Percentiles rank a stretch among this genome's conserved stretches.
Conservation (phyloP, 176 grass and related monocot species). For the Zizania latifolia region DNA sequence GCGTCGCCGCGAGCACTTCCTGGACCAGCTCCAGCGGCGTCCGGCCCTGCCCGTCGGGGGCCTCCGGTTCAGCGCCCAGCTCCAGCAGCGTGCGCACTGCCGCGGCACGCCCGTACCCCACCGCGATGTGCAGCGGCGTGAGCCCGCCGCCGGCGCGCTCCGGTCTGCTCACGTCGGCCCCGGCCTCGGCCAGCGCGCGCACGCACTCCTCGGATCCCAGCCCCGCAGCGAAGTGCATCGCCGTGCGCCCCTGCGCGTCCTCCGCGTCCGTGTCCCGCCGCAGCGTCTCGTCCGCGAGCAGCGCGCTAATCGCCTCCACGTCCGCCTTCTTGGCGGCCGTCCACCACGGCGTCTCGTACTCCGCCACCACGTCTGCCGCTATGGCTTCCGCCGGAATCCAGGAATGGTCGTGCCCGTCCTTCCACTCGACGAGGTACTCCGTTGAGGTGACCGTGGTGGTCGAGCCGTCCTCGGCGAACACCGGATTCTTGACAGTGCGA, state of each 20-base stretch:
- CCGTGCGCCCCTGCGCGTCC: constrained; percentile 75
- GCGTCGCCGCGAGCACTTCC: constrained; percentile 60
- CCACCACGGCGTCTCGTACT: constrained; percentile 90
- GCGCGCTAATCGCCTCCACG: constrained; percentile 33
- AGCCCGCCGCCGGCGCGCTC: constrained; percentile 69
- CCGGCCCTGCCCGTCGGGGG: constrained; percentile 52
- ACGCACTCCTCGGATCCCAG: constrained; percentile 83
- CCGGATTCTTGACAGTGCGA: constrained; percentile 50
- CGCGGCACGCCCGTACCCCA: constrained; percentile 57
- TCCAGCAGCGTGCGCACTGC: constrained; percentile 59
- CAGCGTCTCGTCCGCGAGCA: constrained; percentile 54
- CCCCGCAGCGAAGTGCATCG: constrained; percentile 75
- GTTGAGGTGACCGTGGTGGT: constrained; percentile 37
- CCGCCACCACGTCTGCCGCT: constrained; percentile 69
- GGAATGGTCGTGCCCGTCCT: constrained; percentile 68
- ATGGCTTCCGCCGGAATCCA: constrained; percentile 69
- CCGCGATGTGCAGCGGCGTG: constrained; percentile 68
- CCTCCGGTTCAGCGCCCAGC: constrained; percentile 57
- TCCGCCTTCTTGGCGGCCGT: constrained; percentile 72
- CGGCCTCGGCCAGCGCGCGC: constrained; percentile 48
- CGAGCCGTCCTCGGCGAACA: constrained; percentile 65
- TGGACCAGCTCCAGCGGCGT: constrained; percentile 59
- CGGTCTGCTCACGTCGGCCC: constrained; percentile 42
- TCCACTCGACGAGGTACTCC: constrained; percentile 90
- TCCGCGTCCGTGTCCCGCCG: constrained; percentile 64